Evolutionary conservation across 2,329 filamentous ascomycete genomes (phyloP).

Genomic region (Talaromyces pinophilus): DNA sequence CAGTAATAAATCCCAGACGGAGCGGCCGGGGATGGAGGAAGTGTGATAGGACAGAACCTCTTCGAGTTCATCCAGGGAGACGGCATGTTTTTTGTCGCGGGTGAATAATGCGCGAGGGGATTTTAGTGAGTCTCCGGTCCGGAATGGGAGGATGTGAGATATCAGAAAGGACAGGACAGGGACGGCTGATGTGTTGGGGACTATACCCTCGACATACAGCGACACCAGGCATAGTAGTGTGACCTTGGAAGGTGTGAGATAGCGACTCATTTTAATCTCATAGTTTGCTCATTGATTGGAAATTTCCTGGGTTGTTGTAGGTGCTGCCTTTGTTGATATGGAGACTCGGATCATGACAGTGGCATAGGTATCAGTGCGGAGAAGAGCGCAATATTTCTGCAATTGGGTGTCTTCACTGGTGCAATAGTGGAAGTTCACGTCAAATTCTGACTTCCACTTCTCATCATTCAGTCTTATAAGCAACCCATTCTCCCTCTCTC

Average conservation of each 20-base stretch:
- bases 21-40: slow-evolving; percentile 68
- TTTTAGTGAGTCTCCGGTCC: slow-evolving; percentile 31
- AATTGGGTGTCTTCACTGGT: neutral
- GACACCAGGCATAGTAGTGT: slow-evolving; percentile 77
- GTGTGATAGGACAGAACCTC: slow-evolving; percentile 46
- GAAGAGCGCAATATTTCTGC: neutral
- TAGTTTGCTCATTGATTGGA: neutral
- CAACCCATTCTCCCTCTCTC: neutral
- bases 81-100: slow-evolving; percentile 35
- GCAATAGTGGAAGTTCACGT: neutral
- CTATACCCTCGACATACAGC: slow-evolving; percentile 72
- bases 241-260: slow-evolving; percentile 85
- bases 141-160: slow-evolving; percentile 64
- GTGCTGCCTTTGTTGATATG: neutral
- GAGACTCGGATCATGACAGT: neutral
- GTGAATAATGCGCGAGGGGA: slow-evolving; percentile 28
- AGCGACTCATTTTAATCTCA: slow-evolving; percentile 65
- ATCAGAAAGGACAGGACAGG: slow-evolving; percentile 78
- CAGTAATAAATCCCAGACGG: slow-evolving; percentile 86
- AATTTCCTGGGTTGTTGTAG: neutral
- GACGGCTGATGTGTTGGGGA: slow-evolving; percentile 70
- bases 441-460: neutral
- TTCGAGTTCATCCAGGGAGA: slow-evolving; percentile 51
- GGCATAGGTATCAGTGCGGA: neutral
- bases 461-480: neutral